Base-by-base conservation (phyloP, 176 grass and related monocot species). In the Rhipidocladum racemiflorum region DNA sequence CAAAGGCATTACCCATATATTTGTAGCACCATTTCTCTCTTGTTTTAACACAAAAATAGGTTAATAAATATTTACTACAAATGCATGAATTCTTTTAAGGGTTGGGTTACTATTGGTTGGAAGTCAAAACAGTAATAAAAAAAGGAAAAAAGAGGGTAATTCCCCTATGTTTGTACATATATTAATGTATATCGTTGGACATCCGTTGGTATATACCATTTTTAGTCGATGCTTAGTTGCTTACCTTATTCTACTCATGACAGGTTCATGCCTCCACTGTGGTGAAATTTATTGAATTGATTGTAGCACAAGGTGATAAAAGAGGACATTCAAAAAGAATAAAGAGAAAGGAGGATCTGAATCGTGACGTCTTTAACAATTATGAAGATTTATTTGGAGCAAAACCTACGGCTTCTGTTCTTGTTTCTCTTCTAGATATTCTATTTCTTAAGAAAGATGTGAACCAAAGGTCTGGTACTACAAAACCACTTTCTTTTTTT, bases 381-480 rank as follows among this genome's bases (percentile, higher is more conserved):
- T 85, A 77, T 83, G 51, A 88, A 76, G 77, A 89, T 70, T 81
- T 88, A 68, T 93, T 90, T 93, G 88, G 81, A 89, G 86, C 85
- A 76, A 88, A 76, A 32, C 28, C 81, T 70, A 23, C 59, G 42
- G 24, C 83, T 81, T 86, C 80, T 81, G 17, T 93, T 82, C 85
- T 98, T 62, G 53, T 91, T 15, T 88, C 90, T 88, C 85, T 98
- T 91, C 76, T 98, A 28, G 92, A 98, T 76, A 80, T 98, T 74
- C 46, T 98, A 42, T 89, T 91, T 77, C 74, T 91, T 55, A 98
- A 91, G 84, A 98, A 95, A 84, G 84, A 98, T 74, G n/a, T 88
- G 11, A 62, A 89, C 18, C 76, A 97, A 83, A 97, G 95, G 95
- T 97, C 29, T 65, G 59, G 7, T 60, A 72, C 24, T n/a, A 21